Base-by-base conservation (phyloP, 2,329 filamentous ascomycete genomes). In the Phyllosticta citriasiana region DNA sequence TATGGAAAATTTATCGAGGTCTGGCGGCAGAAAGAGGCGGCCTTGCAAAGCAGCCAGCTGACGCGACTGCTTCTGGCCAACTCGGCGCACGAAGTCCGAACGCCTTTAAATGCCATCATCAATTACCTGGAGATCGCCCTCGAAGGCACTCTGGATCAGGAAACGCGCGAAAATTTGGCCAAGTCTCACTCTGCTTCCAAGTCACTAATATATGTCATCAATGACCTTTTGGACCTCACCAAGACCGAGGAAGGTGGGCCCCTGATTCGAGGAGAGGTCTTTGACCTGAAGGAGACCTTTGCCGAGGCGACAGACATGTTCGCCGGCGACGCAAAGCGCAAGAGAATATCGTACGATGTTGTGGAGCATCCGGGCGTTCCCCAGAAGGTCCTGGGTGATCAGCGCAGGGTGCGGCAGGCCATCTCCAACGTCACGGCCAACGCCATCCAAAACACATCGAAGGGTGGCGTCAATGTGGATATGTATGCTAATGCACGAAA, bases 1-100 rank as follows among this genome's bases (percentile, higher is more conserved):
- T 96, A 96, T 64, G 89, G 88, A 70, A 87, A 84, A 71, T 96
- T 96, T 71, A 96, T 96, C 67, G 89, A 95, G 68, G 91, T 96
- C 1, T 96, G 91, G 91, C 81, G 90, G 61, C 89, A 96, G 70
- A 96, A 96, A 66, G 91, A 96, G 71, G 87, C 86, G 1, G 89
- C 89, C 0, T 71, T 96, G 63, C 88, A 95, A 67, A 93, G 80
- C 69, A 95, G 88, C 66, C 88, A 92, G 63, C 78, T 96, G 2
- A 96, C 90, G 0, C 81, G 84, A 55, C 74, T 96, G 3, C 75
- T 96, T 1, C 78, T 96, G 24, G 89, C 91, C 4, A 96, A 96
- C 65, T 95, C 91, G 0, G 91, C 91, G 0, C 92, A 96, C 65
- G 91, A 96, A 76, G 90, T 96, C 8, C 86, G 92, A 57, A 96